Evolutionary conservation across 2,329 filamentous ascomycete genomes (phyloP).

Genomic region (Pezicula carpinea): DNA sequence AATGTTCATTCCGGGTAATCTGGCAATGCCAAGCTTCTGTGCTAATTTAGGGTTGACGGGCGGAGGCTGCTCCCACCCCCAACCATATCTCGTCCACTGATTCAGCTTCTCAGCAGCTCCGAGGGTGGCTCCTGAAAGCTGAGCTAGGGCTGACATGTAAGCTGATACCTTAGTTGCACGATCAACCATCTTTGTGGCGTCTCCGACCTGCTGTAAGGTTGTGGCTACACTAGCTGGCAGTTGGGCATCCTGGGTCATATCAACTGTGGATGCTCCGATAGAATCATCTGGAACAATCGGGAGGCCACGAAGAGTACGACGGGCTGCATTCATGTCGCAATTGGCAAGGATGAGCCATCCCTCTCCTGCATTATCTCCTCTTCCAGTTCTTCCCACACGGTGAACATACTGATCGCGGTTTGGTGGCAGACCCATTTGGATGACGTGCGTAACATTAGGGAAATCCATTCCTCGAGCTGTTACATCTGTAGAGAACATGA

Average conservation of each 20-base stretch:
- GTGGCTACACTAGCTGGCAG: constrained; percentile 22
- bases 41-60: constrained; percentile 13
- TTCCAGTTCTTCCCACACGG: constrained; percentile 70
- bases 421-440: constrained; percentile 63
- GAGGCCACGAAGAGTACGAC: constrained; percentile 21
- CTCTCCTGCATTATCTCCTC: constrained; percentile 68
- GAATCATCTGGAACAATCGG: constrained; percentile 22
- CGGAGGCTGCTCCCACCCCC: constrained; percentile 29
- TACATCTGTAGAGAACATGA: constrained; percentile 76
- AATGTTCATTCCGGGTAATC: constrained; percentile 17
- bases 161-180: constrained; percentile 20
- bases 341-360: constrained; percentile 36
- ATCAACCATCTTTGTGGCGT: constrained; percentile 24
- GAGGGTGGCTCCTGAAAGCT: constrained; percentile 1
- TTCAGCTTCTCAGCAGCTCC: constrained; percentile 17
- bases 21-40: constrained; percentile 19
- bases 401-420: constrained; percentile 71
- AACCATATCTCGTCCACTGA: constrained; percentile 27
- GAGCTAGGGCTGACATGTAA: constrained; percentile 19
- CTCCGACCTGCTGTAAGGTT: constrained; percentile 21
- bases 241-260: constrained; percentile 30
- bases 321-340: constrained; percentile 14
- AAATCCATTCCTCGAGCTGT: constrained; percentile 83
- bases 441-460: constrained; percentile 72
- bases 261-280: constrained; percentile 21